phyloP scores from a whole-genome alignment of 345 rosid species.

The Syzygium aqueum region DNA sequence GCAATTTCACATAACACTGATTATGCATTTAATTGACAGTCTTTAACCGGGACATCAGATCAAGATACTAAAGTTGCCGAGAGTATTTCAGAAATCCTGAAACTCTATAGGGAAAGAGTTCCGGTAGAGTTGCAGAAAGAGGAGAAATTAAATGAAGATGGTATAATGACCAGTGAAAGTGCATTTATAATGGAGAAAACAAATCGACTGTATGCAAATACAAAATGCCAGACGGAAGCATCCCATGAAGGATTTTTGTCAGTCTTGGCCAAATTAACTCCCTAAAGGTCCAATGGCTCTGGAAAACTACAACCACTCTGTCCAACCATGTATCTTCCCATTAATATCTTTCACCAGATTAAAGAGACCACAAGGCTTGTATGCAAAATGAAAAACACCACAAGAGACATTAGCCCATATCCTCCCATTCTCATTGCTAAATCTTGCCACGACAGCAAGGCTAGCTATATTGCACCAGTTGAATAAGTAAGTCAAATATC shows the following conservation, averaged over 20 bases:
- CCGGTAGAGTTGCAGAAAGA: neutral
- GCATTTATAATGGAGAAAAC: neutral
- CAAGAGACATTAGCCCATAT: neutral
- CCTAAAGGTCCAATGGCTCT: neutral
- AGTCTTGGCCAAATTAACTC: neutral
- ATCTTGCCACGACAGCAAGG: neutral
- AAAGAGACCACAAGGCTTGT: neutral
- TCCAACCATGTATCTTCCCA: neutral
- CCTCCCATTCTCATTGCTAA: neutral
- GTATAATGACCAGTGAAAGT: neutral
- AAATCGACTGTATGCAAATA: neutral
- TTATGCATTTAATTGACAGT: neutral
- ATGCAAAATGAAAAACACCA: neutral
- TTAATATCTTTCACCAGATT: neutral
- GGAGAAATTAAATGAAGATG: neutral
- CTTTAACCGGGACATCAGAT: neutral
- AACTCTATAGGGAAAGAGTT: neutral
- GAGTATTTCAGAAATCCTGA: neutral
- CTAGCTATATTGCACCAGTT: neutral
- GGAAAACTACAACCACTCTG: neutral
- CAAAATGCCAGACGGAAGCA: neutral
- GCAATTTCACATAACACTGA: neutral
- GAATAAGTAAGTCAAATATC: neutral
- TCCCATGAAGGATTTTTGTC: neutral
- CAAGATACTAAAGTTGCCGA: neutral